Base-by-base conservation (phyloP, 805 yeast species). In the Grigorovia transvaalensis region DNA sequence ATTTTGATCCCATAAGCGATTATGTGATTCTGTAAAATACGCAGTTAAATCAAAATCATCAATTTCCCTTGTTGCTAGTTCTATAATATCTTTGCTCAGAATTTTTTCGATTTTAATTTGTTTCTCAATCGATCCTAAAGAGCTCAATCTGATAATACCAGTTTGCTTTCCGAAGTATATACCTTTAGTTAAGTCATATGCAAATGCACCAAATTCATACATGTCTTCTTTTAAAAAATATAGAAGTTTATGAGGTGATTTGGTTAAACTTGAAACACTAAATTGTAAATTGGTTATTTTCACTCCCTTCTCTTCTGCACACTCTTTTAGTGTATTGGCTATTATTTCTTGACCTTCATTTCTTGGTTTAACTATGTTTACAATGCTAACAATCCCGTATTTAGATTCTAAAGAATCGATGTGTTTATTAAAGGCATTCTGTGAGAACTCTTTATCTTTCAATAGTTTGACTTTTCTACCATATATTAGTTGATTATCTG, bases 1-100 rank as follows among this genome's bases (percentile, higher is more conserved):
- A 65, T 89, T 89, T 63, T 90, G 96, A 7, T 95, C 93, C 97
- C 97, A 90, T 27, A 90, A 69, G 27, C 82, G 77, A 56, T 88
- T 84, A 58, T 88, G 95, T 29, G 81, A 81, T 15, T 75, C 70
- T 61, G 79, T 71, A n/a, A 88, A 69, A 7, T 79, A 84, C 19
- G 74, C 57, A 0, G 72, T 68, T 5, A 70, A 56, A 11, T 64
- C 66, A 12, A 65, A 53, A 38, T 71, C 73, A 1, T 70, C 68
- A 52, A 84, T 77, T 51, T 73, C 76, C 12, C 58, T 54, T 18
- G 71, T 59, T 8, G 72, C 70, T 43, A 64, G 51, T 19, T 69
- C 71, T 41, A 93, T 61, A 1, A 88, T 86, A 50, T 81, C 83
- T 56, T 77, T 77, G 35, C 90, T 84, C 2, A 91, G 75, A 9